A percentile compares a stretch with the other conserved stretches of the same genome.
Evolutionary conservation across 2,329 filamentous ascomycete species (phyloP).

Genomic region (Pseudocercospora macadamiae): DNA sequence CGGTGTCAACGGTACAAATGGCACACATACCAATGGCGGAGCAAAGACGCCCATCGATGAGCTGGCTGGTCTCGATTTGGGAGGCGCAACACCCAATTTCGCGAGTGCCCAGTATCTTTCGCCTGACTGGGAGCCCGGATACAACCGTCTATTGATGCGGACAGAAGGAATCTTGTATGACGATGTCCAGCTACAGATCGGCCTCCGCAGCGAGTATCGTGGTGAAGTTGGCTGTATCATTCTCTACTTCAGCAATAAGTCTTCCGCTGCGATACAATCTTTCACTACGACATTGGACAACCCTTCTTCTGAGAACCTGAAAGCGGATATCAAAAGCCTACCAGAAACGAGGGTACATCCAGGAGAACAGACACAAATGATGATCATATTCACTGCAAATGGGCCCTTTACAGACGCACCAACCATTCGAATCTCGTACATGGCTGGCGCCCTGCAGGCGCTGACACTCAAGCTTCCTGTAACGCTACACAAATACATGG

Average conservation of each 20-base stretch:
- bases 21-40: conserved; percentile 29
- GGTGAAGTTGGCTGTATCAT: conserved; percentile 95
- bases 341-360: conserved; percentile 79
- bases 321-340: conserved; percentile 84
- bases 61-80: conserved; percentile 80
- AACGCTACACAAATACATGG: conserved; percentile 94
- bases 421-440: conserved; percentile 90
- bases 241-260: conserved; percentile 94
- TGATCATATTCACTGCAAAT: conserved; percentile 89
- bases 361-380: conserved; percentile 83
- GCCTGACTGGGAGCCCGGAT: conserved; percentile 92
- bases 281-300: conserved; percentile 96
- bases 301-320: conserved; percentile 65
- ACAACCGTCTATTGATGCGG: conserved; percentile 76
- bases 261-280: conserved; percentile 78
- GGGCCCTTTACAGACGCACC: conserved; percentile 80
- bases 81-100: conserved; percentile 73
- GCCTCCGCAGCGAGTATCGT: conserved; percentile 89
- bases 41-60: conserved; percentile 55
- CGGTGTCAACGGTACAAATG: conserved; percentile 36
- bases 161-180: conserved; percentile 91
- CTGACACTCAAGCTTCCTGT: conserved; percentile 89
- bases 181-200: conserved; percentile 90
- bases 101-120: conserved; percentile 91
- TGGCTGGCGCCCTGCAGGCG: conserved; percentile 90